Conservation (phyloP, 768 basidiomycete species). For the Strobilomyces echinocephalus region DNA sequence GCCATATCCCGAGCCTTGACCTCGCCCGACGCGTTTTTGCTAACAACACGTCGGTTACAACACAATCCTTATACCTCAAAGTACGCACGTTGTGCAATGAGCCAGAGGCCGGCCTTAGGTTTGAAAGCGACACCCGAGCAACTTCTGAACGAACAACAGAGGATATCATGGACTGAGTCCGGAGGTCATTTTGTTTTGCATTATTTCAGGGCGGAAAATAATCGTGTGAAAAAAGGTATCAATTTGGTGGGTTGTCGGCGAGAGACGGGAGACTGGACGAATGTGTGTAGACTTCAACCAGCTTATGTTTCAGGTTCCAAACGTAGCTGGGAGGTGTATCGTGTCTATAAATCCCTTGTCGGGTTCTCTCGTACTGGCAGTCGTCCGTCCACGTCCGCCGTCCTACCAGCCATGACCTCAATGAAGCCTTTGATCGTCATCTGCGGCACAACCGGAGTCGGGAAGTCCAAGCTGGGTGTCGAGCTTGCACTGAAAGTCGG, state of each 20-base stretch:
- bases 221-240: background rate
- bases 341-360: background rate
- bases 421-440: slow-evolving; percentile 72
- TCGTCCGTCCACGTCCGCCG: background rate
- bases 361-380: background rate
- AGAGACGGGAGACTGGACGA: background rate
- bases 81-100: slow-evolving; percentile 60
- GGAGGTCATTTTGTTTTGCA: background rate
- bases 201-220: background rate
- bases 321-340: background rate
- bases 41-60: slow-evolving; percentile 29
- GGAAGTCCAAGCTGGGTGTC: slow-evolving; percentile 89
- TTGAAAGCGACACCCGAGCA: slow-evolving; percentile 57
- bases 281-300: background rate
- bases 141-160: slow-evolving; percentile 31
- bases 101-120: slow-evolving; percentile 63
- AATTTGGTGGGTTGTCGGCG: background rate
- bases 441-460: slow-evolving; percentile 93
- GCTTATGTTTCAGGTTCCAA: background rate
- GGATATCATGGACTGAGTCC: slow-evolving; percentile 27
- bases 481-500: slow-evolving; percentile 70
- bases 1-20: slow-evolving; percentile 87
- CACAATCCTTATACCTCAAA: background rate
- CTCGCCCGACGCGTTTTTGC: slow-evolving; percentile 95
- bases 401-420: slow-evolving; percentile 25